Evolutionary conservation across 75 land plant species (phyloP).

Genomic region (Pseudotsuga menziesii): DNA sequence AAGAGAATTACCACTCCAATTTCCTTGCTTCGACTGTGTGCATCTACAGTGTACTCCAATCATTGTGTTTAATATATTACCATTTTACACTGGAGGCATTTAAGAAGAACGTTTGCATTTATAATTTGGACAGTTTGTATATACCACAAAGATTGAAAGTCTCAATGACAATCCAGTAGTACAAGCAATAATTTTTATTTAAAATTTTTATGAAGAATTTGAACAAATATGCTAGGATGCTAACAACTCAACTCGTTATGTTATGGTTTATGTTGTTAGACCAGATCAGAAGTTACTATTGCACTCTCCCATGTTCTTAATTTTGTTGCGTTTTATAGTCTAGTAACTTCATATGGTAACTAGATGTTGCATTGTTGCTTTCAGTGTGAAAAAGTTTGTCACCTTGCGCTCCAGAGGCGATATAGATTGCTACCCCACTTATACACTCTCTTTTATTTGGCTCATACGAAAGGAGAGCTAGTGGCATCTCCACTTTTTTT

Average conservation of each 20-base stretch:
- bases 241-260: background rate
- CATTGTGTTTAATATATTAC: too few species aligned
- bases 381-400: constrained; percentile 95
- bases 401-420: constrained; percentile 75
- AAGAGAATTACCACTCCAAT: too few species aligned
- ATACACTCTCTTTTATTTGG: constrained; percentile 81
- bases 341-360: background rate
- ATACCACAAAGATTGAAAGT: background rate
- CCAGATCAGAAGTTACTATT: background rate
- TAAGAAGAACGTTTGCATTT: too few species aligned
- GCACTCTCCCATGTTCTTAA: background rate
- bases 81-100: too few species aligned
- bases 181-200: background rate
- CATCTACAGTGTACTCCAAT: too few species aligned
- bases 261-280: background rate
- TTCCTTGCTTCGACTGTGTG: too few species aligned
- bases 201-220: background rate
- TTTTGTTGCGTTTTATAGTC: background rate
- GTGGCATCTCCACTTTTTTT: constrained; percentile 83
- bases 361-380: background rate
- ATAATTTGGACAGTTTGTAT: too few species aligned
- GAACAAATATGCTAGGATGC: background rate
- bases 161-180: background rate
- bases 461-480: constrained; percentile 72
- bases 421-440: constrained; percentile 85